phyloP scores from a whole-genome alignment of 2,329 filamentous ascomycete genomes.

The Emydomyces testavorans region DNA sequence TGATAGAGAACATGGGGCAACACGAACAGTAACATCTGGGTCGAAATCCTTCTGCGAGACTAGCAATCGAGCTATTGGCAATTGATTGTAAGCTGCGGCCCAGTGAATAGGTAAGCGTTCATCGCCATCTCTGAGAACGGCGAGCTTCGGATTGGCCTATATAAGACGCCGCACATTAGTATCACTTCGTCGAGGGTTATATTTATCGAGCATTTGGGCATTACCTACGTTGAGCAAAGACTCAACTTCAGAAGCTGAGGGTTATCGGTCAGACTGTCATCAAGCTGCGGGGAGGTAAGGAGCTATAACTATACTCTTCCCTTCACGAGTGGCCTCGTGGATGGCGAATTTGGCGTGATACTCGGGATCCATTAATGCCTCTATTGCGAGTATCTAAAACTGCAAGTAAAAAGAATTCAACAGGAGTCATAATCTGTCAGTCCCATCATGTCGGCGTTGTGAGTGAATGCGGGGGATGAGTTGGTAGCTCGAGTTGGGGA shows the following conservation, averaged over 20 bases:
- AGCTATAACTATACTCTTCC: slow-evolving; percentile 50
- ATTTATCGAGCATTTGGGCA: slow-evolving; percentile 22
- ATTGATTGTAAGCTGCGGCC: slow-evolving; percentile 74
- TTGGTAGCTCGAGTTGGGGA: background rate
- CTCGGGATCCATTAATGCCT: slow-evolving; percentile 29
- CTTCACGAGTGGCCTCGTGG: slow-evolving; percentile 76
- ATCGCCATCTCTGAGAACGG: slow-evolving; percentile 65
- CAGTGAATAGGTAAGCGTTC: slow-evolving; percentile 87
- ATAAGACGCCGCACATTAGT: slow-evolving; percentile 1
- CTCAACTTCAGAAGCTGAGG: slow-evolving; percentile 56
- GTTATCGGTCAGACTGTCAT: slow-evolving; percentile 18
- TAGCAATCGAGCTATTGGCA: slow-evolving; percentile 62
- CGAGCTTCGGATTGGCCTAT: slow-evolving; percentile 68
- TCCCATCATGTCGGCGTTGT: background rate
- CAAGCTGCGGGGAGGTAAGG: background rate
- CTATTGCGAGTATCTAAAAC: slow-evolving; percentile 11
- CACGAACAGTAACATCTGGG: slow-evolving; percentile 59
- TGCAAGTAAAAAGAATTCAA: slow-evolving; percentile 13
- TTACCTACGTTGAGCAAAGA: slow-evolving; percentile 55
- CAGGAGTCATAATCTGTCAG: background rate
- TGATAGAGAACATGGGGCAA: background rate
- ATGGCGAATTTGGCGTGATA: slow-evolving; percentile 61
- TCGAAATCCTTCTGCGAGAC: slow-evolving; percentile 64
- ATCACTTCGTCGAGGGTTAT: too few relatives aligned
- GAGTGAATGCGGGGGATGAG: background rate